Conservation (phyloP, 108 stramenopile genomes). For the Mayamaea pseudoterrestris region DNA sequence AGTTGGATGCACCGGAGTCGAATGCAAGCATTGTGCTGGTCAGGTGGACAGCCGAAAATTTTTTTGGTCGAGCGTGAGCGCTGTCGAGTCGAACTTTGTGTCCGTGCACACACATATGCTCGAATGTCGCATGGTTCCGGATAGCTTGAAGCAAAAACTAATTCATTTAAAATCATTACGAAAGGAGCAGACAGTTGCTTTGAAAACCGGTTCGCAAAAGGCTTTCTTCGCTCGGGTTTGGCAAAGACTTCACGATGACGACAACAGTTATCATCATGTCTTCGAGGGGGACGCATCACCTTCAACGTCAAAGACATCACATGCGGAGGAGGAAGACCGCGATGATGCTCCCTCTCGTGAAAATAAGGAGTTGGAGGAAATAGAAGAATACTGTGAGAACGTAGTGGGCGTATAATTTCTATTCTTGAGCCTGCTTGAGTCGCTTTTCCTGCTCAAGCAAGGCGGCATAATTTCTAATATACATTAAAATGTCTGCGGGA, state of each 20-base stretch:
- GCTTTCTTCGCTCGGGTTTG: slow-evolving; percentile 81
- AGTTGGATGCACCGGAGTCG: slow-evolving; percentile 80
- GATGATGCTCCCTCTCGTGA: too few relatives aligned
- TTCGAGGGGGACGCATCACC: too few relatives aligned
- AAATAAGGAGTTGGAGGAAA: too few relatives aligned
- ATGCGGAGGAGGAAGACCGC: too few relatives aligned
- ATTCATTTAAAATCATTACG: slow-evolving; percentile 58
- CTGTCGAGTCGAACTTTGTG: slow-evolving; percentile 85
- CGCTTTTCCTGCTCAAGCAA: too few relatives aligned
- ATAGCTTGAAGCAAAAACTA: slow-evolving; percentile 48
- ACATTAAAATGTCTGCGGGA: too few relatives aligned
- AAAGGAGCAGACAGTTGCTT: slow-evolving; percentile 67
- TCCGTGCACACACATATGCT: slow-evolving; percentile 87
- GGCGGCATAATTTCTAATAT: too few relatives aligned
- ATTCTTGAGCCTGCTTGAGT: too few relatives aligned
- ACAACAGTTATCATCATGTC: background rate
- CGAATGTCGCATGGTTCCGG: slow-evolving; percentile 64
- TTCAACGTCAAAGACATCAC: too few relatives aligned
- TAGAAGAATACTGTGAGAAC: too few relatives aligned
- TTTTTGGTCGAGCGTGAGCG: slow-evolving; percentile 86
- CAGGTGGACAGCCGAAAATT: slow-evolving; percentile 82
- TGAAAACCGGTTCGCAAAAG: slow-evolving; percentile 81
- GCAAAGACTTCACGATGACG: slow-evolving; percentile 56
- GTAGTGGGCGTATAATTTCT: too few relatives aligned
- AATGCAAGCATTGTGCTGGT: slow-evolving; percentile 86